These are phyloP conservation scores for Lineolata rhizophorae DNA, from an alignment of 495 filamentous ascomycete genomes.

Conservation along the genomic window DNA sequence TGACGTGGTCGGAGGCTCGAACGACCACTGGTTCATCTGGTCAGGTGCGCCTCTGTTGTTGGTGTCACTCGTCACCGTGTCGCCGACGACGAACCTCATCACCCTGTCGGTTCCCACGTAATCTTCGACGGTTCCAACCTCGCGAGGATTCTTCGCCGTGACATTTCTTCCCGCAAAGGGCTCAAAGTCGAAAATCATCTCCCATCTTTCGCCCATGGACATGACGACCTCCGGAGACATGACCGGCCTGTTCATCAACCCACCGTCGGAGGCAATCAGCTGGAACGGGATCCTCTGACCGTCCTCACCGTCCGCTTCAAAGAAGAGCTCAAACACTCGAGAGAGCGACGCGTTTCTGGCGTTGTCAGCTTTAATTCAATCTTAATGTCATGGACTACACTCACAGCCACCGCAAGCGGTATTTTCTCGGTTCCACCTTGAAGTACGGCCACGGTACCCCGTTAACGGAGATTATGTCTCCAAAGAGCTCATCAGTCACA, in stretches of 20 bases:
- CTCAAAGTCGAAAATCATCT: constrained; percentile 31
- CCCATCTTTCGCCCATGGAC: constrained; percentile 32
- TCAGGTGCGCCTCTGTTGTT: constrained; percentile 17
- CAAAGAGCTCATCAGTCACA: constrained; percentile 25
- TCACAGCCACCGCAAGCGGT: constrained; percentile 31
- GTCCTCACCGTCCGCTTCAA: constrained; percentile 15
- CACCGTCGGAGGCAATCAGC: constrained; percentile 33
- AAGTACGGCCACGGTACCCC: constrained; percentile 33
- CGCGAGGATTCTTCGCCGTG: constrained; percentile 19
- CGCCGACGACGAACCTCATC: constrained; percentile 30
- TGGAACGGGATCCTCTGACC: constrained; percentile 22
- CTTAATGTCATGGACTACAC: no score
- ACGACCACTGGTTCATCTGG: constrained; percentile 13
- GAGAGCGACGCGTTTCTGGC: no score
- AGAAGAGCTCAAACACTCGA: constrained; percentile 23
- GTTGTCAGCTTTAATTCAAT: no score
- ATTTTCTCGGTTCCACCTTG: constrained; percentile 33
- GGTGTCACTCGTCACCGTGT: constrained; percentile 15
- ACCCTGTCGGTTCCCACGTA: constrained; percentile 27
- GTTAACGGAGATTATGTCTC: constrained; percentile 34
- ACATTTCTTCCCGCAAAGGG: constrained; percentile 25
- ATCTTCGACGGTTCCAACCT: constrained; percentile 22
- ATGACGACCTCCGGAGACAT: constrained; percentile 18
- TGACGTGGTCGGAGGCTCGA: constrained; percentile 14
- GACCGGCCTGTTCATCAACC: constrained; percentile 21